Base-by-base conservation (phyloP, 805 yeast genomes). In the Brettanomyces sp. region DNA sequence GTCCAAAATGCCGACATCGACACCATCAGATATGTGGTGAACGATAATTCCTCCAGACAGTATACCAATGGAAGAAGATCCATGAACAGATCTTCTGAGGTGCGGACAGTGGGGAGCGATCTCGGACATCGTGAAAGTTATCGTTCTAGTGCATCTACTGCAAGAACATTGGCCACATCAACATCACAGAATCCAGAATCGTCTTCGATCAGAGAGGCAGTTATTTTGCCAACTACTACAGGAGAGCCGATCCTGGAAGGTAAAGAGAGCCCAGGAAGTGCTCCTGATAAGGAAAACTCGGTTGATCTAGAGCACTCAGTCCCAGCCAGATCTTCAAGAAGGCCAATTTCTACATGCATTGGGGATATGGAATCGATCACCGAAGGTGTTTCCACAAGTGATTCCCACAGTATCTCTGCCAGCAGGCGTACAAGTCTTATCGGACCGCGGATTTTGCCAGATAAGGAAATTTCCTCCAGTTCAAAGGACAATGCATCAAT, bases 1-100 rank as follows among this genome's bases (percentile, higher is more conserved):
- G 63, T 66, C n/a, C 68, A 66, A 13, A 54, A 63, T 40, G 66
- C 62, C 18, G 67, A 63, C 46, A 57, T 59, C 38, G 67, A 64
- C 46, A 64, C 63, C 13, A 59, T 62, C 32, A 56, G 49, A 49
- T 65, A 56, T 24, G 60, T 62, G 25, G 66, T 58, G 23, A 60
- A 56, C 45, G 50, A 46, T n/a, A 47, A 39, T 25, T 3, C 43
- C 42, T 4, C 50, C 49, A n/a, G 45, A 2, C 14, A 22, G 18
- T 36, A 30, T 45, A 42, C 7, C 36, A 41, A 54, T 25, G 28
- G 41, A 38, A 22, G 23, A 38, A 38, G 41, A 12, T 41, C 52
- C 32, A 28, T 28, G 32, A 7, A 7, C 11, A 28, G 32, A 9
- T 44, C 47, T 23, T 51, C 54, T 14, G 53, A 53, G 49, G 58